These are phyloP conservation scores for Leccinum pachyderme DNA, from an alignment of 1,284 basidiomycete genomes.

Conservation along the genomic window DNA sequence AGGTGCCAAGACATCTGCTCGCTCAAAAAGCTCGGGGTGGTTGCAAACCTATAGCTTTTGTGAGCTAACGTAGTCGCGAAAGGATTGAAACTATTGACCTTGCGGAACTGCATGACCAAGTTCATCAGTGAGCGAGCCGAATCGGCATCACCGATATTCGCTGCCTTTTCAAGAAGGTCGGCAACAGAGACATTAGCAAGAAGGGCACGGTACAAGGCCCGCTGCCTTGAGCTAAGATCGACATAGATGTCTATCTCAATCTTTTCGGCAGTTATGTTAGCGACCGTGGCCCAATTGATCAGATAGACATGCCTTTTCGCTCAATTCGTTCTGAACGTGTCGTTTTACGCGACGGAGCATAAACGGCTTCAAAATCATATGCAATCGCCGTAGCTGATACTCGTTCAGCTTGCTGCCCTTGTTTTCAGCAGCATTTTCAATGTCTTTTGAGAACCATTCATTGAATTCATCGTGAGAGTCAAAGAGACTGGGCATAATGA, in stretches of 20 bases:
- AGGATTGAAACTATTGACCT: constrained; percentile 47
- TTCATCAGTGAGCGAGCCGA: constrained; percentile 96
- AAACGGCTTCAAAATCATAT: constrained; percentile 99
- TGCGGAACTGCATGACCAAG: constrained; percentile 99
- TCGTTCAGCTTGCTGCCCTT: constrained; percentile 92
- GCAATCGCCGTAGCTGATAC: constrained; percentile 91
- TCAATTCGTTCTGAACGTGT: constrained; percentile 99
- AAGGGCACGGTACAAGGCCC: constrained; percentile 88
- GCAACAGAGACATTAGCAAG: constrained; percentile 93
- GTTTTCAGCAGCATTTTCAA: constrained; percentile 93
- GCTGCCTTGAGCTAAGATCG: constrained; percentile 92
- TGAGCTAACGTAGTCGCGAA: constrained; percentile 4
- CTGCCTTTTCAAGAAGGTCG: constrained; percentile 92
- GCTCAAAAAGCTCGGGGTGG: constrained; percentile 97
- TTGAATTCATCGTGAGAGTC: constrained; percentile 99
- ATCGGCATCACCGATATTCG: constrained; percentile 85
- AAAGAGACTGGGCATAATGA: constrained; percentile 99
- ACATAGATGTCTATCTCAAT: constrained; percentile 97
- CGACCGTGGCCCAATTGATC: neutral
- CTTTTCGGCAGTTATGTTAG: constrained; percentile 39
- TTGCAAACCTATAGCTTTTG: constrained; percentile 80
- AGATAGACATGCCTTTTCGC: constrained; percentile 77
- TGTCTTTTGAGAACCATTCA: constrained; percentile 99
- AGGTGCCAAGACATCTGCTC: constrained; percentile 93
- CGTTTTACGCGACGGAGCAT: constrained; percentile 98